A percentile compares a stretch with the other conserved stretches of the same genome.
phyloP scores from a whole-genome alignment of 768 basidiomycete species.

The Lactarius akahatsu region DNA sequence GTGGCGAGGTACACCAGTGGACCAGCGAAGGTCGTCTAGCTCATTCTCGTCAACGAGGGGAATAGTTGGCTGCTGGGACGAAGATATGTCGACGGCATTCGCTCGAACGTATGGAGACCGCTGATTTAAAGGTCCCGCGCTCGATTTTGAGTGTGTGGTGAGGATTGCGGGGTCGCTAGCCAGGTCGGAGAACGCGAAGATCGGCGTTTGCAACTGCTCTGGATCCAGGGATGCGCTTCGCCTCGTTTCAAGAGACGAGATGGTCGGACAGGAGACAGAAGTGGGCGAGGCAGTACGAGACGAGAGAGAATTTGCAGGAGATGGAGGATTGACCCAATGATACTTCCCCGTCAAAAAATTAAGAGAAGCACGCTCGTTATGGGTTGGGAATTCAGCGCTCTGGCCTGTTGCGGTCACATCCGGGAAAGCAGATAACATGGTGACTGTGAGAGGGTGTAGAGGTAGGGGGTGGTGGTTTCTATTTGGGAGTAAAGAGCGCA shows the following conservation, averaged over 20 bases:
- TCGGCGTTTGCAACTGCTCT: conserved; percentile 7
- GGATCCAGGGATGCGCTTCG: conserved; percentile 7
- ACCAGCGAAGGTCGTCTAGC: conserved; percentile 20
- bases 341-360: conserved; percentile 4
- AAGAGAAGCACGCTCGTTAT: conserved; percentile 1
- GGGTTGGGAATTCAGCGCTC: not conserved
- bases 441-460: conserved; percentile 8
- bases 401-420: conserved; percentile 4
- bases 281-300: conserved; percentile 14
- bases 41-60: conserved; percentile 6
- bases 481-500: conserved; percentile 13
- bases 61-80: not conserved
- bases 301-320: conserved; percentile 2
- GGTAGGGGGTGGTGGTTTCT: conserved; percentile 9
- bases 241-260: conserved; percentile 18
- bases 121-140: not conserved
- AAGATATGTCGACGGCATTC: not conserved
- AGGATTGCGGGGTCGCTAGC: not conserved
- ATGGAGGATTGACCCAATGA: not conserved
- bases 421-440: conserved; percentile 20
- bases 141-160: not conserved
- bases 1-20: conserved; percentile 24
- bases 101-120: not conserved
- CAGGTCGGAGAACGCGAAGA: conserved; percentile 11
- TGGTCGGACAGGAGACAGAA: conserved; percentile 19